Evolutionary conservation across 1,284 basidiomycete genomes (phyloP).

Genomic region (Austroboletus novae-zelandiae): DNA sequence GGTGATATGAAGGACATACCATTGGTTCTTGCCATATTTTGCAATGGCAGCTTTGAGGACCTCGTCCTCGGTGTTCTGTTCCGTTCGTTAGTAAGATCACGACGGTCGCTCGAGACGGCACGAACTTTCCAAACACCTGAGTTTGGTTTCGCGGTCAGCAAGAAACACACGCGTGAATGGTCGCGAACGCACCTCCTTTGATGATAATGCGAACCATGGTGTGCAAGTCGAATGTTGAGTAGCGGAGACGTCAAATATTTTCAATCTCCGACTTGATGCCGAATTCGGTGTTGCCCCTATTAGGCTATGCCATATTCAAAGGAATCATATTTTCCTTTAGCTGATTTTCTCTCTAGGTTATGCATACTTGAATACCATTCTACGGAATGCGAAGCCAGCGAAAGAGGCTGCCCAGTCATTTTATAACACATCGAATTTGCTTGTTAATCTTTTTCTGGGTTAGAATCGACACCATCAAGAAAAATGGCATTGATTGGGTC

Average conservation of each 20-base stretch:
- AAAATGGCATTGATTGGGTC: slow-evolving; percentile 78
- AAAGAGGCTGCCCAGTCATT: slow-evolving; percentile 45
- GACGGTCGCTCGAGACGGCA: slow-evolving; percentile 10
- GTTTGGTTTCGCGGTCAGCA: slow-evolving; percentile 7
- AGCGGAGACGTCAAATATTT: slow-evolving; percentile 1
- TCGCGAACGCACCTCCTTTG: slow-evolving; percentile 72
- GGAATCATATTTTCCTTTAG: slow-evolving; percentile 40
- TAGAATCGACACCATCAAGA: slow-evolving; percentile 75
- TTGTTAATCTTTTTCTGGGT: neutral
- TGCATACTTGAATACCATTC: slow-evolving; percentile 83
- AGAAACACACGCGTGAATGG: neutral
- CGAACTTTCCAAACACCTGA: slow-evolving; percentile 71
- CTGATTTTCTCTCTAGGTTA: slow-evolving; percentile 43
- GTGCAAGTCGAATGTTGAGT: neutral
- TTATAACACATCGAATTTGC: neutral
- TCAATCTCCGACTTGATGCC: slow-evolving; percentile 20
- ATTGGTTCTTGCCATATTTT: slow-evolving; percentile 97
- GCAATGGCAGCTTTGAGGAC: slow-evolving; percentile 97
- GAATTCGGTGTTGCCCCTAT: slow-evolving; percentile 14
- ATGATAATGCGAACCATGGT: slow-evolving; percentile 88
- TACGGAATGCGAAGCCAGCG: slow-evolving; percentile 68
- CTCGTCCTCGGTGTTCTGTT: slow-evolving; percentile 92
- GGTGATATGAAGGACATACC: slow-evolving; percentile 43
- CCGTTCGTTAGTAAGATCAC: slow-evolving; percentile 11
- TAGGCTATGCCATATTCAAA: slow-evolving; percentile 50